Percentiles rank a stretch among this genome's conserved stretches.
Evolutionary conservation across 345 rosid species (phyloP).

Genomic region (Populus simonii): DNA sequence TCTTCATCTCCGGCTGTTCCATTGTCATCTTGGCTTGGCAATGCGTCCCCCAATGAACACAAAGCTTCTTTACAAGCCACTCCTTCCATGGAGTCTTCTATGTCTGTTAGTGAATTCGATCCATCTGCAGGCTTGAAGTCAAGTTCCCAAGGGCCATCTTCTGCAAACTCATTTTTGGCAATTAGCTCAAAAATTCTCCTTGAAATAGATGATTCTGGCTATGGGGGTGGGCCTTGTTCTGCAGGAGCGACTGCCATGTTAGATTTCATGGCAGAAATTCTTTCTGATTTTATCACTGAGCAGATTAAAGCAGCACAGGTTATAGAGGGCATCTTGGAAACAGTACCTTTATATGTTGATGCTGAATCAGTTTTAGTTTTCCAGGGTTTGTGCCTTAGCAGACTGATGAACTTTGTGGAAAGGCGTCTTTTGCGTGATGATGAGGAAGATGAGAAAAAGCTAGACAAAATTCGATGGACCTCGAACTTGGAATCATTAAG

Average conservation of each 20-base stretch:
- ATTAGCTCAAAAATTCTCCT: conserved; percentile 71
- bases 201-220: conserved; percentile 90
- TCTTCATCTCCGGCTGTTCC: conserved; percentile 74
- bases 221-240: conserved; percentile 99
- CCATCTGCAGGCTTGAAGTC: conserved; percentile 61
- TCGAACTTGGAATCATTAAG: conserved; percentile 88
- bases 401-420: conserved; percentile 94
- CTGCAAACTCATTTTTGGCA: conserved; percentile 50
- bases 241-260: conserved; percentile 95
- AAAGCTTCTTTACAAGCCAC: conserved; percentile 43
- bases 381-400: conserved; percentile 90
- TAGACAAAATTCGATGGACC: conserved; percentile 91
- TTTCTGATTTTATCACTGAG: conserved; percentile 85
- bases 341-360: conserved; percentile 83
- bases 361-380: conserved; percentile 83
- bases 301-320: conserved; percentile 80
- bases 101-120: conserved; percentile 65
- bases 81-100: conserved; percentile 67
- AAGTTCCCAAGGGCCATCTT: conserved; percentile 51
- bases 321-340: conserved; percentile 83
- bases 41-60: conserved; percentile 53
- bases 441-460: conserved; percentile 91
- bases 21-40: conserved; percentile 78
- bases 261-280: conserved; percentile 96
- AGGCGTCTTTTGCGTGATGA: conserved; percentile 97